These are phyloP conservation scores for Hirschioporus abietinus DNA, from an alignment of 768 basidiomycete genomes.

Conservation along the genomic window DNA sequence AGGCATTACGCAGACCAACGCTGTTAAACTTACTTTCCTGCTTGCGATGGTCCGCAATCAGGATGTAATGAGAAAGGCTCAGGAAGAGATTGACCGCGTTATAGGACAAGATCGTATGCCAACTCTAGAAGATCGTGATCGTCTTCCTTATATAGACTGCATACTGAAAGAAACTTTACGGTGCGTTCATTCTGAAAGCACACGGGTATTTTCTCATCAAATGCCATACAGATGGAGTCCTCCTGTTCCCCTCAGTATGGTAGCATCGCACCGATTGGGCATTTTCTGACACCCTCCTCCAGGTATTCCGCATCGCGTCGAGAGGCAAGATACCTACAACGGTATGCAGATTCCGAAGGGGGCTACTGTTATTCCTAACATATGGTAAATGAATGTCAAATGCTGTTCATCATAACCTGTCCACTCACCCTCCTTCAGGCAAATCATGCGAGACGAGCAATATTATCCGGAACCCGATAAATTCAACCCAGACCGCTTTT, in stretches of 20 bases:
- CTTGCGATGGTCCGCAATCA: constrained; percentile 28
- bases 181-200: neutral
- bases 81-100: constrained; percentile 29
- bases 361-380: constrained; percentile 4
- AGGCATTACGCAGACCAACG: neutral
- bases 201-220: neutral
- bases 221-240: constrained; percentile 5
- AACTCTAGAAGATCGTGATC: constrained; percentile 20
- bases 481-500: neutral
- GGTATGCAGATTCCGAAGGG: constrained; percentile 8
- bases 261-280: neutral
- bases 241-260: constrained; percentile 1
- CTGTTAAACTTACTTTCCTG: constrained; percentile 20
- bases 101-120: constrained; percentile 28
- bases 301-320: constrained; percentile 9
- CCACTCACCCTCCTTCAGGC: neutral
- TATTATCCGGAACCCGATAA: neutral
- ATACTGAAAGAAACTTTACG: constrained; percentile 16
- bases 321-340: constrained; percentile 6
- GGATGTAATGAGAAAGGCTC: constrained; percentile 26
- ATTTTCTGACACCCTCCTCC: neutral
- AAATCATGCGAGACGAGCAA: neutral
- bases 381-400: neutral
- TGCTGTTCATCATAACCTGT: neutral
- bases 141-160: constrained; percentile 25